Evolutionary conservation across 148 eudicot species (phyloP).

Genomic region (Persicaria maculosa): DNA sequence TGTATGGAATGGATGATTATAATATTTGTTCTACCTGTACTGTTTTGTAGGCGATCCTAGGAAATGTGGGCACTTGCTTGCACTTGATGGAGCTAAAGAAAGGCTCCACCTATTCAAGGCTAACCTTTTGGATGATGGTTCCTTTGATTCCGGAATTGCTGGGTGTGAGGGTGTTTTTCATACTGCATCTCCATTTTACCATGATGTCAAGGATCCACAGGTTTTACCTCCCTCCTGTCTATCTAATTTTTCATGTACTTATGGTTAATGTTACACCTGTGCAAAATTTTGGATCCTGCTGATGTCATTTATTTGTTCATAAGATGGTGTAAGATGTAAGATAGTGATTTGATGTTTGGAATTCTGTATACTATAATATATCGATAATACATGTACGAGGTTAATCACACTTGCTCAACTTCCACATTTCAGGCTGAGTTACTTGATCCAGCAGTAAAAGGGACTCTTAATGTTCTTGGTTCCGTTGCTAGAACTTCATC

Average conservation of each 20-base stretch:
- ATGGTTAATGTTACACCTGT: too few species aligned
- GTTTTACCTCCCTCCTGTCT: not conserved
- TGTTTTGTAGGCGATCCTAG: constrained; percentile 21
- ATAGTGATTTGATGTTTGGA: not conserved
- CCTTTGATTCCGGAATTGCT: constrained; percentile 26
- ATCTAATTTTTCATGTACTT: not conserved
- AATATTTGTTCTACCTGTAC: not conserved
- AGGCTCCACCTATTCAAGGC: constrained; percentile 29
- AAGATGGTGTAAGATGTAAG: not conserved
- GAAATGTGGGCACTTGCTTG: constrained; percentile 24
- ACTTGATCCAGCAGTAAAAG: constrained; percentile 34
- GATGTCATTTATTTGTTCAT: not conserved
- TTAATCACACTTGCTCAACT: not conserved
- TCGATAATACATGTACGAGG: not conserved
- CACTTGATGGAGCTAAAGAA: constrained; percentile 20
- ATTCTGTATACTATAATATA: not conserved
- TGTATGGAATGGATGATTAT: not conserved
- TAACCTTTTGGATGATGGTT: constrained; percentile 24
- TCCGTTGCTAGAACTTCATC: constrained; percentile 23
- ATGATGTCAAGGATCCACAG: constrained; percentile 14
- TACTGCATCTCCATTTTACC: constrained; percentile 23
- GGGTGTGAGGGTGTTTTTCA: constrained; percentile 35
- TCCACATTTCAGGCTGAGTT: constrained; percentile 20
- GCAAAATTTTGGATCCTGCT: not conserved
- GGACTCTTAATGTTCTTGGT: constrained; percentile 34